Evolutionary conservation across 2,329 filamentous ascomycete species (phyloP), one percentile per base, ranked within the genome.

Genomic region (Lasiodiplodia sp.): DNA sequence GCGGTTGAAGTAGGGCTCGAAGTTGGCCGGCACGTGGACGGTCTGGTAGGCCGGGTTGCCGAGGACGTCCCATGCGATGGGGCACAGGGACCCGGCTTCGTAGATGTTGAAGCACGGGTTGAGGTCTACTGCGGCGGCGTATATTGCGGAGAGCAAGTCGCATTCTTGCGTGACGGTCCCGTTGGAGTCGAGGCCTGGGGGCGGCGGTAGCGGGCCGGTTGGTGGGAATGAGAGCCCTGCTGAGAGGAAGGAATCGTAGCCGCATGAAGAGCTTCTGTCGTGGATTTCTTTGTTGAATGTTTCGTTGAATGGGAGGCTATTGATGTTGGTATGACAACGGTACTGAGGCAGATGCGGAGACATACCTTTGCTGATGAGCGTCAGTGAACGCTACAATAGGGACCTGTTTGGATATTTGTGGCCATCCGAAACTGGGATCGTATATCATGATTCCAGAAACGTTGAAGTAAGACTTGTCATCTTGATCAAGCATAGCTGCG

Each of bases 51-150:
- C 89, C 0, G 91, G 89, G 78, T 91, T 90, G 18, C 88, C 88
- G 2, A 94, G 82, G 0, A 91, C 87, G 69, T 93, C 89, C 85
- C 88, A 92, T 2, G 87, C 82, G 2, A 89, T 72, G 0, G 92
- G 92, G 76, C 92, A 96, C 14, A 89, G 91, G 4, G 88, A 89
- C 2, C 87, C 87, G 16, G 95, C 86, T 63, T 91, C 87, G 79
- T 95, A 96, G 12, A 92, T 82, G 76, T 93, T 88, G 80, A 91
- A 96, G 82, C 93, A 96, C 0, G 92, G 92, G 80, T 96, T 96
- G 40, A 87, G 78, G 1, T 81, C 75, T 4, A 82, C 70, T 8
- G 86, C 85, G 37, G 88, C 89, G 0, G 82, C 72, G 72, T 81
- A 82, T 37, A 92, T 86, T 25, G 85, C 81, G 68, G 84, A 77